A percentile compares a stretch with the other conserved stretches of the same genome.
Evolutionary conservation across 495 filamentous ascomycete species (phyloP).

Genomic region (Evansstolkia leycettana): DNA sequence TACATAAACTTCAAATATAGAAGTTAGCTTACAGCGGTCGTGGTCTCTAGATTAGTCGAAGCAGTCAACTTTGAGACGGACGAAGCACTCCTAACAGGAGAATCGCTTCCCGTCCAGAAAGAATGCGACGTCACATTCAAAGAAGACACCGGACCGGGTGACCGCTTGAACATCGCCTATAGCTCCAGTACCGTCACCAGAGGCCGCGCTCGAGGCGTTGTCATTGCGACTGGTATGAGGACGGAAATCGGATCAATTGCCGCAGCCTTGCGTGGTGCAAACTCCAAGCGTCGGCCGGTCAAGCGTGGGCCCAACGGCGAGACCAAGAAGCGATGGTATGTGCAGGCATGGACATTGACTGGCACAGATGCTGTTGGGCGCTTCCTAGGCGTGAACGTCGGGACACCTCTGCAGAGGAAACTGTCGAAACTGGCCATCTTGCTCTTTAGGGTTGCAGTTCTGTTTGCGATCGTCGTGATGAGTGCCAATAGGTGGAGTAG

Average conservation of each 20-base stretch:
- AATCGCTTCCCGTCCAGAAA: constrained; percentile 37
- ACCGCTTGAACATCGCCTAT: constrained; percentile 34
- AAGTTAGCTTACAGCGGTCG: neutral
- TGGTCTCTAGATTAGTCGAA: constrained; percentile 22
- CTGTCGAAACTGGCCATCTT: constrained; percentile 50
- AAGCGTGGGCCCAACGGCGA: constrained; percentile 35
- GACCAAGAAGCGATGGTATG: constrained; percentile 41
- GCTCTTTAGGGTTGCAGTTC: constrained; percentile 45
- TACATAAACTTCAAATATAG: neutral
- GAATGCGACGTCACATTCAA: constrained; percentile 57
- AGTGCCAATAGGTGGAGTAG: constrained; percentile 38
- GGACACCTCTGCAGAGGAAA: constrained; percentile 48
- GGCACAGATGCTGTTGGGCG: constrained; percentile 45
- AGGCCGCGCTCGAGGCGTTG: constrained; percentile 68
- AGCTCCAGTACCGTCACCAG: constrained; percentile 61
- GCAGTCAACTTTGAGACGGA: constrained; percentile 55
- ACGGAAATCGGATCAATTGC: constrained; percentile 56
- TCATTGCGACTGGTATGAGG: constrained; percentile 51
- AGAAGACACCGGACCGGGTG: constrained; percentile 55
- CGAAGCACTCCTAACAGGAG: constrained; percentile 58
- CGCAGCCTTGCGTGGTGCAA: constrained; percentile 32
- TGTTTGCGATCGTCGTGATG: constrained; percentile 48
- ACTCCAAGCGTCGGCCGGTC: constrained; percentile 21
- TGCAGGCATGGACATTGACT: constrained; percentile 47
- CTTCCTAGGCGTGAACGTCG: constrained; percentile 49